A percentile compares a stretch with the other conserved stretches of the same genome.
phyloP scores from a whole-genome alignment of 2,329 filamentous ascomycete genomes.

The Graphilbum sp. region DNA sequence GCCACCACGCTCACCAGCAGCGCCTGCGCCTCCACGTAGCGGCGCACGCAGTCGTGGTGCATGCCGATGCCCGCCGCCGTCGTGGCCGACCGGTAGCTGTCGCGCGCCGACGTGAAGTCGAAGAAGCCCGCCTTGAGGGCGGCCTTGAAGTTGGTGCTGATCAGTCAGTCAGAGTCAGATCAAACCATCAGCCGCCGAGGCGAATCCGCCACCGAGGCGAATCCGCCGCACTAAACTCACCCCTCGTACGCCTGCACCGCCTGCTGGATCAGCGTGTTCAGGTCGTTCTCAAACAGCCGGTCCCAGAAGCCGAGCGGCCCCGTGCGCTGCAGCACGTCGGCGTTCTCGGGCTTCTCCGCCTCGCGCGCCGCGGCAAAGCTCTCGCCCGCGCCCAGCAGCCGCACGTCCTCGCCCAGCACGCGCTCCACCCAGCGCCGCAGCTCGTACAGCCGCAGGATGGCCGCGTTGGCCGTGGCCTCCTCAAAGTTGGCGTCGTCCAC shows the following conservation, averaged over 20 bases:
- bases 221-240: background rate
- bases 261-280: slow-evolving; percentile 70
- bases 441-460: slow-evolving; percentile 67
- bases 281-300: slow-evolving; percentile 79
- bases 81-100: slow-evolving; percentile 77
- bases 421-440: slow-evolving; percentile 44
- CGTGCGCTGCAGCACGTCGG: slow-evolving; percentile 56
- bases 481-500: slow-evolving; percentile 96
- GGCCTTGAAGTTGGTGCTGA: slow-evolving; percentile 55
- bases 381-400: background rate
- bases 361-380: background rate
- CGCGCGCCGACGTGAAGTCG: slow-evolving; percentile 45
- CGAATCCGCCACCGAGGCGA: too few relatives aligned
- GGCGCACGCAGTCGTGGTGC: slow-evolving; percentile 63
- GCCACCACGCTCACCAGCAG: slow-evolving; percentile 63
- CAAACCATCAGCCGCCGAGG: too few relatives aligned
- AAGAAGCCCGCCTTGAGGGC: slow-evolving; percentile 80
- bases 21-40: slow-evolving; percentile 63
- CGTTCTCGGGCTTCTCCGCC: background rate
- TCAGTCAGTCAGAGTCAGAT: background rate
- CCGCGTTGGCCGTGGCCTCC: slow-evolving; percentile 83
- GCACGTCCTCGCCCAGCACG: background rate
- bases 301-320: slow-evolving; percentile 67
- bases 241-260: background rate
- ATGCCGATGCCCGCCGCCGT: slow-evolving; percentile 65